Conservation (phyloP, 2,329 filamentous ascomycete species). For the Teratosphaeria zuluensis region DNA sequence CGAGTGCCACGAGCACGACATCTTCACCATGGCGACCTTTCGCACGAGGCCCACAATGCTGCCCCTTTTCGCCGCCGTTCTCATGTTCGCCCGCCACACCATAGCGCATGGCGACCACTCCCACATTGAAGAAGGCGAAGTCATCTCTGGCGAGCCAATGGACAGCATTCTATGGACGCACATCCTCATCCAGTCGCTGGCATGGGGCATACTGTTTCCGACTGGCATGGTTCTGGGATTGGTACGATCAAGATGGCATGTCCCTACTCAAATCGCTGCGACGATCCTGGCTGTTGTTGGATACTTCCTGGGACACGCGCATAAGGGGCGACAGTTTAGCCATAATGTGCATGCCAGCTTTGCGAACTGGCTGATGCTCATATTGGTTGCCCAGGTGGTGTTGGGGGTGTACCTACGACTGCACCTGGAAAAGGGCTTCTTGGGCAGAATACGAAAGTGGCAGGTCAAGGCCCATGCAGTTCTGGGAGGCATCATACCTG, state of each 20-base stretch:
- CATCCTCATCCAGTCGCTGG: conserved; percentile 76
- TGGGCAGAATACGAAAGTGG: conserved; percentile 62
- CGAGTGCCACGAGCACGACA: neutral
- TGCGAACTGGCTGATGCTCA: conserved; percentile 68
- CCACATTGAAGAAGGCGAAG: conserved; percentile 57
- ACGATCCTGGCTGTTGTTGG: conserved; percentile 68
- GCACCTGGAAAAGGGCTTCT: conserved; percentile 75
- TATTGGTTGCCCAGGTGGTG: conserved; percentile 65
- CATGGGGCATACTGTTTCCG: conserved; percentile 88
- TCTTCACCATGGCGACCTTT: conserved; percentile 13
- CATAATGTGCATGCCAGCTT: conserved; percentile 74
- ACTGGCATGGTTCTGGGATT: conserved; percentile 93
- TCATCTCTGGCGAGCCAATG: conserved; percentile 63
- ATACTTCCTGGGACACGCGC: conserved; percentile 84
- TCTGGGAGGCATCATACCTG: conserved; percentile 76
- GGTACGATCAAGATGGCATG: conserved; percentile 84
- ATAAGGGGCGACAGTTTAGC: conserved; percentile 79
- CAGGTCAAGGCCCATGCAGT: conserved; percentile 68
- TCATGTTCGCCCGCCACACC: conserved; percentile 5
- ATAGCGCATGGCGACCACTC: conserved; percentile 45
- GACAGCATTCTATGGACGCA: conserved; percentile 88
- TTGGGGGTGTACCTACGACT: conserved; percentile 81
- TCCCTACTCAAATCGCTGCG: conserved; percentile 71
- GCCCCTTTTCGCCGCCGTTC: neutral
- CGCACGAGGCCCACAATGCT: conserved; percentile 10